phyloP scores from a whole-genome alignment of 441 rosid genomes.

The Cnidoscolus chayamansa region DNA sequence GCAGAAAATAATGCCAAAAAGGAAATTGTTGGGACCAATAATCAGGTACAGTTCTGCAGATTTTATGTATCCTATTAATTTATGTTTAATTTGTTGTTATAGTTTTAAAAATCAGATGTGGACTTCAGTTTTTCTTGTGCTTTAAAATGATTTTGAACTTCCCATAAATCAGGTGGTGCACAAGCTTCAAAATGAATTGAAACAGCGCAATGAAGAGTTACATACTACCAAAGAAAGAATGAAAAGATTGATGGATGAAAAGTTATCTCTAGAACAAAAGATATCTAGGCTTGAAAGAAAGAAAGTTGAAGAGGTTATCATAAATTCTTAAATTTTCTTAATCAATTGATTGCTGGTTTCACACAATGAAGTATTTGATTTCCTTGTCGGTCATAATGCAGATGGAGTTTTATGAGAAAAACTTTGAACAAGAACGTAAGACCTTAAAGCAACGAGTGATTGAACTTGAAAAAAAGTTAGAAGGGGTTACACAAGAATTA shows the following conservation, averaged over 20 bases:
- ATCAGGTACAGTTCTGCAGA: constrained; percentile 42
- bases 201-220: constrained; percentile 54
- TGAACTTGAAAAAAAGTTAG: constrained; percentile 71
- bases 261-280: constrained; percentile 55
- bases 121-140: constrained; percentile 1
- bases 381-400: constrained; percentile 28
- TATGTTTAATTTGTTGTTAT: not conserved
- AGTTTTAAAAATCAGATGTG: not conserved
- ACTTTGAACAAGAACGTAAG: constrained; percentile 63
- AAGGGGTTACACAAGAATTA: constrained; percentile 47
- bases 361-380: not conserved
- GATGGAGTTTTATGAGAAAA: constrained; percentile 54
- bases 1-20: constrained; percentile 40
- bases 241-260: constrained; percentile 56
- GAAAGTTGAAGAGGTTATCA: constrained; percentile 68
- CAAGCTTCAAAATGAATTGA: constrained; percentile 70
- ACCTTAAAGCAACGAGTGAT: constrained; percentile 52
- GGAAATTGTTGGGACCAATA: constrained; percentile 42
- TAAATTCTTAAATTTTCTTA: constrained; percentile 16
- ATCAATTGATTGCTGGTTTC: constrained; percentile 10
- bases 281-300: constrained; percentile 54
- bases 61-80: constrained; percentile 4
- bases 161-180: constrained; percentile 40
- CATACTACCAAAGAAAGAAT: constrained; percentile 47
- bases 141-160: constrained; percentile 22